Conservation (phyloP, 2,329 filamentous ascomycete species). For the Phyllosticta citriasiana region DNA sequence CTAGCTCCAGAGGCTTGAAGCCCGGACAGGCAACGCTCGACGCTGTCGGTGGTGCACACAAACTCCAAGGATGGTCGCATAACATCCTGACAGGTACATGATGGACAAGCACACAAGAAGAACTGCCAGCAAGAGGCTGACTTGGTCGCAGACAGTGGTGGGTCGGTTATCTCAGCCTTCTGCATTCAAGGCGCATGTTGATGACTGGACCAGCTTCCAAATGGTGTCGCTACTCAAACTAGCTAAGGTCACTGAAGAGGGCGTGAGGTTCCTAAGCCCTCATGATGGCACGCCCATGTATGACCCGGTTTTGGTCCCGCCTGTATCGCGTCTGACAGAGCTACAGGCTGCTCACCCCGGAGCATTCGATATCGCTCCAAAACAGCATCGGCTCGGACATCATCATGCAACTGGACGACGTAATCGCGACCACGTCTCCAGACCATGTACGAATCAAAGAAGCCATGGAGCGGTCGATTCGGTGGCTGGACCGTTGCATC, state of each 20-base stretch:
- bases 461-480: constrained; percentile 86
- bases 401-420: constrained; percentile 99
- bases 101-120: background rate
- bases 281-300: constrained; percentile 91
- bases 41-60: constrained; percentile 83
- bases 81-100: constrained; percentile 70
- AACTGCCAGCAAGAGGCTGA: constrained; percentile 16
- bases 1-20: constrained; percentile 58
- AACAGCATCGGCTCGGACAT: constrained; percentile 98
- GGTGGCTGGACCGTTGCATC: constrained; percentile 95
- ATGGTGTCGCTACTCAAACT: constrained; percentile 96
- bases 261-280: constrained; percentile 89
- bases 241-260: constrained; percentile 88
- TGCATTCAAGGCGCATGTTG: constrained; percentile 17
- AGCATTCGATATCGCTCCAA: constrained; percentile 91
- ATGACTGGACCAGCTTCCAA: constrained; percentile 61
- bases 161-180: constrained; percentile 26
- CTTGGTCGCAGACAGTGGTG: constrained; percentile 33
- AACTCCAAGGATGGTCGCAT: constrained; percentile 86
- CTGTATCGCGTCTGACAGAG: background rate
- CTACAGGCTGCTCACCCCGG: constrained; percentile 74
- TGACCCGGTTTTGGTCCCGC: constrained; percentile 8
- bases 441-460: constrained; percentile 81
- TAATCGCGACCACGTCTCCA: constrained; percentile 90
- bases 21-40: constrained; percentile 86